Conservation (phyloP, 2,329 filamentous ascomycete genomes). For the Stagonosporopsis cucurbitacearum region DNA sequence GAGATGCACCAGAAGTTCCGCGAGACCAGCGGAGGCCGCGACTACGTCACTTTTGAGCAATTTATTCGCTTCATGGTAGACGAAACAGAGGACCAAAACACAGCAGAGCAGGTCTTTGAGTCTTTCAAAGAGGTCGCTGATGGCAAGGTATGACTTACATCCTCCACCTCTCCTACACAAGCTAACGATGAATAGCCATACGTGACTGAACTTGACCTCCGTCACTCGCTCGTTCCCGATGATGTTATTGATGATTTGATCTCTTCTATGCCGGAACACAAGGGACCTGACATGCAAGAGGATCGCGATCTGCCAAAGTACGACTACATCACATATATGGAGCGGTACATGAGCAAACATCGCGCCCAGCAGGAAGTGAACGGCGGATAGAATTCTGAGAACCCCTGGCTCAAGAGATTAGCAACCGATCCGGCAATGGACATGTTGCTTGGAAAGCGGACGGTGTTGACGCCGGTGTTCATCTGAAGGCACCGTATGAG, state of each 20-base stretch:
- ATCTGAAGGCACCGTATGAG: background rate
- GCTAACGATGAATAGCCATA: slow-evolving; percentile 67
- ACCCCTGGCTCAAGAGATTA: slow-evolving; percentile 14
- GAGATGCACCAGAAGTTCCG: slow-evolving; percentile 97
- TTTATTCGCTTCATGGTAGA: slow-evolving; percentile 99
- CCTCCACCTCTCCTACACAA: background rate
- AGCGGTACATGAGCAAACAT: slow-evolving; percentile 62
- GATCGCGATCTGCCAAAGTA: slow-evolving; percentile 87
- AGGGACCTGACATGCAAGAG: slow-evolving; percentile 82
- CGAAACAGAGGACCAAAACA: slow-evolving; percentile 98
- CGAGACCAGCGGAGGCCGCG: slow-evolving; percentile 79
- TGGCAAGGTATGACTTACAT: slow-evolving; percentile 71
- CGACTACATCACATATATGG: slow-evolving; percentile 98
- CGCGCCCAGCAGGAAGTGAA: slow-evolving; percentile 28
- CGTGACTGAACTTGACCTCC: slow-evolving; percentile 95
- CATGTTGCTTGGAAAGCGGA: background rate
- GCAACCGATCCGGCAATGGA: background rate
- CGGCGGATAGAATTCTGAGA: slow-evolving; percentile 28
- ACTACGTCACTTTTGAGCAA: slow-evolving; percentile 93
- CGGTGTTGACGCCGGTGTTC: slow-evolving; percentile 12
- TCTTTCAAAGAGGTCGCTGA: slow-evolving; percentile 97
- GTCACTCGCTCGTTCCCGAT: slow-evolving; percentile 93
- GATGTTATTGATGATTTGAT: slow-evolving; percentile 94
- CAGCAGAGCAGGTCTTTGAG: slow-evolving; percentile 97
- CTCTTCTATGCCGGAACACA: slow-evolving; percentile 83